A percentile compares a stretch with the other conserved stretches of the same genome.
Conservation (phyloP, 768 basidiomycete species). For the Psilocybe tampanensis region DNA sequence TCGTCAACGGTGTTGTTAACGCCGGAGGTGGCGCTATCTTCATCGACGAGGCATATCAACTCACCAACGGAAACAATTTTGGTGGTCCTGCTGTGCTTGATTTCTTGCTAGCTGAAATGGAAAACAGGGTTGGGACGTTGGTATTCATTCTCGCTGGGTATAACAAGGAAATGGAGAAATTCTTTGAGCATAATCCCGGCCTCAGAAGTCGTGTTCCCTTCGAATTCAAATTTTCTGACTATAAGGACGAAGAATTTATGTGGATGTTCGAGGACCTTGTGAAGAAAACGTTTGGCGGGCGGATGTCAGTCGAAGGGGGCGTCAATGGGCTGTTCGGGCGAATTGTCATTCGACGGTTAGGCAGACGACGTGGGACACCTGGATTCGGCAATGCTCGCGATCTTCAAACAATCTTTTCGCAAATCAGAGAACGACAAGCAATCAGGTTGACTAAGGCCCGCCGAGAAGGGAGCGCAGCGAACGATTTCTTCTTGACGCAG, state of each 20-base stretch:
- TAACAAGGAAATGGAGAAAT: slow-evolving; percentile 72
- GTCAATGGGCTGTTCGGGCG: slow-evolving; percentile 53
- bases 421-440: slow-evolving; percentile 55
- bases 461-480: slow-evolving; percentile 34
- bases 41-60: slow-evolving; percentile 74
- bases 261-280: slow-evolving; percentile 54
- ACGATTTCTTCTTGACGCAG: slow-evolving; percentile 53
- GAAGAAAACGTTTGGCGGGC: slow-evolving; percentile 45
- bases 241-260: slow-evolving; percentile 57
- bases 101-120: slow-evolving; percentile 75
- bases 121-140: slow-evolving; percentile 63
- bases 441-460: slow-evolving; percentile 46
- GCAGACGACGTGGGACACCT: slow-evolving; percentile 54
- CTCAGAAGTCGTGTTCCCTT: slow-evolving; percentile 70
- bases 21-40: slow-evolving; percentile 69
- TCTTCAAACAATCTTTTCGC: slow-evolving; percentile 50
- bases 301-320: slow-evolving; percentile 60
- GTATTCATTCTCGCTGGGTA: slow-evolving; percentile 77
- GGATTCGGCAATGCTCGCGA: slow-evolving; percentile 75
- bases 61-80: slow-evolving; percentile 48
- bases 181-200: slow-evolving; percentile 78
- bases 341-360: slow-evolving; percentile 61
- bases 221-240: slow-evolving; percentile 60
- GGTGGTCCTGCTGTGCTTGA: slow-evolving; percentile 64
- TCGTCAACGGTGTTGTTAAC: slow-evolving; percentile 45